A percentile compares a stretch with the other conserved stretches of the same genome.
Evolutionary conservation across 495 filamentous ascomycete species (phyloP).

Genomic region (Bacidia gigantensis): DNA sequence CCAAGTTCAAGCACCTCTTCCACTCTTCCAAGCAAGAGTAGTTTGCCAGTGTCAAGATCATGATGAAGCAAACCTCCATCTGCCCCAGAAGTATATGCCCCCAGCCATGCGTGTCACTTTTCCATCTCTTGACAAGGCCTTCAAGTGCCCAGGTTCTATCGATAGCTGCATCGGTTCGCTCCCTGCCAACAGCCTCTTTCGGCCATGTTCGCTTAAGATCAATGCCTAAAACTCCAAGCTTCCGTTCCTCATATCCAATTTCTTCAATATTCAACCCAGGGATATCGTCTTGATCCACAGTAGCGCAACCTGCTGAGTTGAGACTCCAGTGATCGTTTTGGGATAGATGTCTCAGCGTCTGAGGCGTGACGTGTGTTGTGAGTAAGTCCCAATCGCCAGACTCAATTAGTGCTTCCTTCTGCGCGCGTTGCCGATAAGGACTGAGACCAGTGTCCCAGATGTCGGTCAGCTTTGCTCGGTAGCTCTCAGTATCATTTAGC

Average conservation of each 20-base stretch:
- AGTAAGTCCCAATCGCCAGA: conserved; percentile 29
- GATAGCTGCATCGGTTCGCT: conserved; percentile 54
- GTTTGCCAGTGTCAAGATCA: conserved; percentile 69
- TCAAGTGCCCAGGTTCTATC: conserved; percentile 60
- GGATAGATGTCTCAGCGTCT: conserved; percentile 27
- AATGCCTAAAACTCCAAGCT: conserved; percentile 33
- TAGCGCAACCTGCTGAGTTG: conserved; percentile 33
- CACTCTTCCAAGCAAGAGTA: conserved; percentile 80
- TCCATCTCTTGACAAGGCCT: conserved; percentile 31
- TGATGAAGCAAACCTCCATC: conserved; percentile 72
- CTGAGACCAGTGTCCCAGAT: conserved; percentile 28
- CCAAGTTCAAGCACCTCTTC: conserved; percentile 57
- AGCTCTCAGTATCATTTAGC: conserved; percentile 28
- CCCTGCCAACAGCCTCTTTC: conserved; percentile 52
- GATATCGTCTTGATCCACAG: conserved; percentile 35
- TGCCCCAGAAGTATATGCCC: conserved; percentile 58
- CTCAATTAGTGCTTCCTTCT: conserved; percentile 20
- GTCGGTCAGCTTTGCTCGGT: conserved; percentile 26
- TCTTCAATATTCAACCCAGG: conserved; percentile 29
- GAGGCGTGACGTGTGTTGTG: conserved; percentile 28
- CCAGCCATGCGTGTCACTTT: conserved; percentile 23
- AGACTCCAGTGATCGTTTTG: conserved; percentile 31
- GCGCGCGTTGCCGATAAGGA: conserved; percentile 18
- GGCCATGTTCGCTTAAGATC: conserved; percentile 53
- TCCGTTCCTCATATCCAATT: conserved; percentile 24